phyloP scores from a whole-genome alignment of 441 rosid species.

The Erysimum cheiri region DNA sequence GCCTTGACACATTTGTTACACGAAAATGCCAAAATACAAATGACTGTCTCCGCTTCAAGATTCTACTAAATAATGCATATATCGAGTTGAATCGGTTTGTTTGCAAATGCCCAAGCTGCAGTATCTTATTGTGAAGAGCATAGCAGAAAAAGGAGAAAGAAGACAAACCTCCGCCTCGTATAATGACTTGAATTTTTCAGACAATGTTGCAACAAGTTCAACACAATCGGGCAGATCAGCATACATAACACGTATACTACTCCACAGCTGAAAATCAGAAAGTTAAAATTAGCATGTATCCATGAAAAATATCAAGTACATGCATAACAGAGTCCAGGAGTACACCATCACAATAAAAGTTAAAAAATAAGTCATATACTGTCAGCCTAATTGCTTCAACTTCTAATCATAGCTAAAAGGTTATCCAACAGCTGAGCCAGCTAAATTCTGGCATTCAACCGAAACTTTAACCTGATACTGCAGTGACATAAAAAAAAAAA shows the following conservation, averaged over 20 bases:
- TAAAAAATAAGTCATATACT: conserved; percentile 15
- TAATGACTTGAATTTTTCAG: conserved; percentile 72
- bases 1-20: conserved; percentile 23
- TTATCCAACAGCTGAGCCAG: conserved; percentile 18
- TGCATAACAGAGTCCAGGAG: conserved; percentile 19
- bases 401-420: conserved; percentile 23
- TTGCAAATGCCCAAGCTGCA: too few relatives aligned
- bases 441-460: conserved; percentile 10
- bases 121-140: conserved; percentile 17
- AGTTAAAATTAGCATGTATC: conserved; percentile 43
- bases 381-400: conserved; percentile 26
- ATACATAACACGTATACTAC: conserved; percentile 65
- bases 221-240: conserved; percentile 77
- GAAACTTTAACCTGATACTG: conserved; percentile 15
- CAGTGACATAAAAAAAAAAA: conserved; percentile 1
- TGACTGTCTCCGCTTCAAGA: conserved; percentile 21
- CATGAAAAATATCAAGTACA: conserved; percentile 26
- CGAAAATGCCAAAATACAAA: conserved; percentile 14
- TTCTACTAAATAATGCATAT: conserved; percentile 23
- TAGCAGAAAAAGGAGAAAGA: conserved; percentile 26
- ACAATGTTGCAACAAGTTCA: conserved; percentile 74
- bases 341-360: conserved; percentile 23
- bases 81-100: neutral
- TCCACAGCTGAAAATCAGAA: conserved; percentile 83
- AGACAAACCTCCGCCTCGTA: conserved; percentile 81